phyloP scores from a whole-genome alignment of 768 basidiomycete genomes.

The Filobasidium floriforme region DNA sequence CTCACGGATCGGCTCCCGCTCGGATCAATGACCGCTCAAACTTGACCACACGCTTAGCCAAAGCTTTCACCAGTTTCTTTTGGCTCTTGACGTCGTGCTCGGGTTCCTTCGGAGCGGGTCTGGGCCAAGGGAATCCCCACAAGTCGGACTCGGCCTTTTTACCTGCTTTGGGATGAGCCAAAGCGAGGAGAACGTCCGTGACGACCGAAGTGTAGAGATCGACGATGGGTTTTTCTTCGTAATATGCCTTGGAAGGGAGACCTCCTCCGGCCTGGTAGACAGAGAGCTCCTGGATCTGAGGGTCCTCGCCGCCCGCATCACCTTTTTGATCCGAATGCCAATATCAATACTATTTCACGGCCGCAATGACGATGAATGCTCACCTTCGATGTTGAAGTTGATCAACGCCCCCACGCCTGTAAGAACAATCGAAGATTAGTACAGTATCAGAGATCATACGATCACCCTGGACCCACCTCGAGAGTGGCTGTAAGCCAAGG shows the following conservation, averaged over 20 bases:
- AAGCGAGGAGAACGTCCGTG: constrained; percentile 57
- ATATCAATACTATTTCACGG: too few relatives aligned
- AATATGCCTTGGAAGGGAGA: constrained; percentile 89
- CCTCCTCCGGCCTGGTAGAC: constrained; percentile 73
- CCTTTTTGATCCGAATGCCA: too few relatives aligned
- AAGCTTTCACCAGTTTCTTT: constrained; percentile 54
- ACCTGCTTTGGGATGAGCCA: constrained; percentile 47
- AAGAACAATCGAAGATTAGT: neutral
- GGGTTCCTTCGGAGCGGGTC: neutral
- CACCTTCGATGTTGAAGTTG: constrained; percentile 73
- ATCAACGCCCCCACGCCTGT: constrained; percentile 71
- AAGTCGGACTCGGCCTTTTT: constrained; percentile 11
- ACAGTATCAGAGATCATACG: neutral
- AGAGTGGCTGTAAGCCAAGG: constrained; percentile 78
- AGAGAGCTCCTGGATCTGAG: constrained; percentile 77
- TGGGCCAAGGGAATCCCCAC: constrained; percentile 11
- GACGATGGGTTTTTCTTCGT: constrained; percentile 64
- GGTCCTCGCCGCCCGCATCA: constrained; percentile 68
- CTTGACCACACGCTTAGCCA: constrained; percentile 63
- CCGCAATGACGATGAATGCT: too few relatives aligned
- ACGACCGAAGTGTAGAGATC: constrained; percentile 64
- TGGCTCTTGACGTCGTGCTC: constrained; percentile 45
- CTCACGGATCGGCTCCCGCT: constrained; percentile 72
- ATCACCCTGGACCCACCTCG: constrained; percentile 52
- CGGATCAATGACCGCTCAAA: constrained; percentile 73